Evolutionary conservation across 1,284 basidiomycete species (phyloP), one percentile per base, ranked within the genome.

Genomic region (Trametes versicolor): DNA sequence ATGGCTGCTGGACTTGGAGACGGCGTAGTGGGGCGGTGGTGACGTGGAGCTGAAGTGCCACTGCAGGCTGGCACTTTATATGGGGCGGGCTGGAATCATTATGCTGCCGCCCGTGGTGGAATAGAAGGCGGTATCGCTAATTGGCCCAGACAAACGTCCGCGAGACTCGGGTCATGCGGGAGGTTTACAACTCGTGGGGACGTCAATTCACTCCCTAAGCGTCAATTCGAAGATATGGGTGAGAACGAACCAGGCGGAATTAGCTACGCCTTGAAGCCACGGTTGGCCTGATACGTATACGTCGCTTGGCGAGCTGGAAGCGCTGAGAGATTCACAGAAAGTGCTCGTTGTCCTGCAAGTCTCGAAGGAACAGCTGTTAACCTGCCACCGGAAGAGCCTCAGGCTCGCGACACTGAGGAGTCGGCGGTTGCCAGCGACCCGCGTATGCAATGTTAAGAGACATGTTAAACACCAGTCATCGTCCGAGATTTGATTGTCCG

Each of bases 151-250:
- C 29, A 36, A 47, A 57, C 25, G 23, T 48, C 55, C 45, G 55
- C 9, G 29, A n/a, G 55, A 29, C 29, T 9, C 45, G 55, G 55
- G 55, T 57, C 55, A 57, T 49, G 55, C 9, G 55, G 45, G 27
- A 2, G 32, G 29, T 12, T n/a, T 2, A 23, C 25, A 6, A 8
- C 7, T 10, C 29, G 43, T 25, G 19, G 7, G n/a, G 45, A 47
- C 43, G 19, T 56, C 54, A 56, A 10, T 45, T 12, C 6, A 37
- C 34, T 25, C 36, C 45, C 10, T 12, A 29, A 32, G 55, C 29
- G 43, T 23, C 29, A 48, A 47, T 34, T 48, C 32, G 55, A 57
- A 57, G 55, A 4, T 5, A 19, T 17, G 7, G 19, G 39, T 55
- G 53, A 43, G 53, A 55, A 43, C 39, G 23, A 39, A 53, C 34